Percentiles rank a stretch among this genome's conserved stretches.
phyloP scores from a whole-genome alignment of 2,329 filamentous ascomycete species.

The Albophoma yamanashiensis region DNA sequence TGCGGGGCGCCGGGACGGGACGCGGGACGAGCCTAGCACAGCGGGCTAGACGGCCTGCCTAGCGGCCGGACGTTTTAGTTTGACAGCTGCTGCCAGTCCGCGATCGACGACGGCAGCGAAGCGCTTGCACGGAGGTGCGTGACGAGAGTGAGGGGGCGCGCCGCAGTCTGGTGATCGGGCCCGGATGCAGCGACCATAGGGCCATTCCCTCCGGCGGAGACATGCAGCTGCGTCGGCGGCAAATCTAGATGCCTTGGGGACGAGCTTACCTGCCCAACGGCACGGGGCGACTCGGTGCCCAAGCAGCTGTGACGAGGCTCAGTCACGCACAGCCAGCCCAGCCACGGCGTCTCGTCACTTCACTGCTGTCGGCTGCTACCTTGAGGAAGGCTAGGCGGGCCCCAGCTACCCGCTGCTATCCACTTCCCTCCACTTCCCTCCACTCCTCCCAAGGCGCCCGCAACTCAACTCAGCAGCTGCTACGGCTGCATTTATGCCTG shows the following conservation, averaged over 20 bases:
- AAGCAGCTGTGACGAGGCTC: neutral
- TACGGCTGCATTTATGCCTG: constrained; percentile 2
- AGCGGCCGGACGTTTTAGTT: neutral
- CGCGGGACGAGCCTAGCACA: constrained; percentile 3
- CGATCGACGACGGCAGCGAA: neutral
- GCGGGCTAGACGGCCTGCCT: neutral
- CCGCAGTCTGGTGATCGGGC: neutral
- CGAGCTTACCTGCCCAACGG: constrained; percentile 1
- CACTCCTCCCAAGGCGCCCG: neutral
- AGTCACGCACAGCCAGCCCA: neutral
- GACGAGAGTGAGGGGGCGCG: neutral
- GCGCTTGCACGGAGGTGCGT: too few relatives aligned
- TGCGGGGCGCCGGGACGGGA: neutral
- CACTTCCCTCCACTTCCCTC: neutral
- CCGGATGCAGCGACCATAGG: neutral
- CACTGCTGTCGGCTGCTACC: neutral
- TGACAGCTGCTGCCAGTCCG: neutral
- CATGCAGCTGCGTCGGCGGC: neutral
- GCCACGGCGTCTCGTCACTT: neutral
- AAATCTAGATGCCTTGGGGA: neutral
- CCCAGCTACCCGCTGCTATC: neutral
- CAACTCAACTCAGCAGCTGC: neutral
- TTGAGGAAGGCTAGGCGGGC: too few relatives aligned
- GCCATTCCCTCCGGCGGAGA: neutral
- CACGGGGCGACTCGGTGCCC: neutral